Evolutionary conservation across 2,329 filamentous ascomycete genomes (phyloP).

Genomic region (Metarhizium album): DNA sequence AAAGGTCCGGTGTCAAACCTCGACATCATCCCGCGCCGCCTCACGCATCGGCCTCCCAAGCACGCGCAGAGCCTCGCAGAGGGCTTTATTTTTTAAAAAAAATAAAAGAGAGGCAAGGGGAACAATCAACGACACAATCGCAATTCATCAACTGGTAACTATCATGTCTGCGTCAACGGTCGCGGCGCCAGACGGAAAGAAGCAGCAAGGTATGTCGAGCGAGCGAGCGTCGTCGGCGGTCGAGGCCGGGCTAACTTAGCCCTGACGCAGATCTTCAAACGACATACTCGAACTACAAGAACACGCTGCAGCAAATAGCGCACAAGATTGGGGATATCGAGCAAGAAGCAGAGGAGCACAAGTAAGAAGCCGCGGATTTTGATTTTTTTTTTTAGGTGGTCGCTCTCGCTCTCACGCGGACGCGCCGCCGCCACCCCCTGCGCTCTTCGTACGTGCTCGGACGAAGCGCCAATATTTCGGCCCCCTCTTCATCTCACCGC

Average conservation of each 20-base stretch:
- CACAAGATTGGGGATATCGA: conserved; percentile 97
- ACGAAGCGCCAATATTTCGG: background rate
- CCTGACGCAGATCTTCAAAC: conserved; percentile 57
- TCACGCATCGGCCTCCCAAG: background rate
- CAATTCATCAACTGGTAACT: background rate
- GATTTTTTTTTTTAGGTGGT: too few relatives aligned
- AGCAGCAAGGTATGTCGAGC: conserved; percentile 54
- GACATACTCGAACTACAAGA: conserved; percentile 70
- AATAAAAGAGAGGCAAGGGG: background rate
- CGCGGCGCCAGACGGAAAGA: conserved; percentile 43
- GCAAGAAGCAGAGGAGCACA: conserved; percentile 95
- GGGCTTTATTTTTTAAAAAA: too few relatives aligned
- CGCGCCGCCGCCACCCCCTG: background rate
- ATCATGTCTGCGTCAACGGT: conserved; percentile 5
- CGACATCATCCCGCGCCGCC: background rate
- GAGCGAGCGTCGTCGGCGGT: too few relatives aligned
- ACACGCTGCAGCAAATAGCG: conserved; percentile 78
- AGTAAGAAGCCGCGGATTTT: too few relatives aligned
- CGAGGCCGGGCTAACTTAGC: too few relatives aligned
- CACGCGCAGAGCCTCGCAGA: background rate
- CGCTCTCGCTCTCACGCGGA: background rate
- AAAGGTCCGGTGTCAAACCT: background rate
- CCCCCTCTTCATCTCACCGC: conserved; percentile 26
- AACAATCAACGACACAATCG: background rate
- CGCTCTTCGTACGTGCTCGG: background rate